These are phyloP conservation scores for Xanthoceras sorbifolium DNA, from an alignment of 345 rosid species.

Conservation along the genomic window DNA sequence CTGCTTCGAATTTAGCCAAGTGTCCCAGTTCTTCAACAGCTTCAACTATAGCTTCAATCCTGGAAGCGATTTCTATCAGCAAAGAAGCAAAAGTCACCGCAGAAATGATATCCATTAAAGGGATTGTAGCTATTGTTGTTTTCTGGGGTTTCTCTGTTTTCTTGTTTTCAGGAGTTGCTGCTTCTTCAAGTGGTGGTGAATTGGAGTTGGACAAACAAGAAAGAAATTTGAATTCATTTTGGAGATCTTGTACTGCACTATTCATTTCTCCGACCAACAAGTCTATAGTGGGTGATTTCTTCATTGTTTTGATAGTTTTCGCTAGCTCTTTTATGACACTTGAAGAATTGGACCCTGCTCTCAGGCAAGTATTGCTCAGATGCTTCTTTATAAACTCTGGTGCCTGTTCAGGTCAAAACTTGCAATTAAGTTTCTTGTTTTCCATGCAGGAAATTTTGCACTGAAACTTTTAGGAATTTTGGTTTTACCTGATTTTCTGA, in stretches of 20 bases:
- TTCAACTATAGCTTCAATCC: slow-evolving; percentile 33
- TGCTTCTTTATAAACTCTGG: slow-evolving; percentile 41
- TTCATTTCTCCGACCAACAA: slow-evolving; percentile 41
- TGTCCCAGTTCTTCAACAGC: slow-evolving; percentile 38
- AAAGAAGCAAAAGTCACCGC: slow-evolving; percentile 37
- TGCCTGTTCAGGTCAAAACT: slow-evolving; percentile 27
- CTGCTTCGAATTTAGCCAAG: slow-evolving; percentile 33
- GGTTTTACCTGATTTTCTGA: slow-evolving; percentile 37
- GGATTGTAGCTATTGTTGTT: slow-evolving; percentile 8
- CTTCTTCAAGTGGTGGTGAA: background rate
- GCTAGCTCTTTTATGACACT: slow-evolving; percentile 37
- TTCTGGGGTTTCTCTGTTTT: slow-evolving; percentile 2
- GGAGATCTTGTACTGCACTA: slow-evolving; percentile 35
- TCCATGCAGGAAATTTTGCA: background rate
- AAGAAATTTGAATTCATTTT: slow-evolving; percentile 31
- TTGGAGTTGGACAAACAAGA: slow-evolving; percentile 15
- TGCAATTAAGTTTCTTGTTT: background rate
- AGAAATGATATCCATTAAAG: slow-evolving; percentile 39
- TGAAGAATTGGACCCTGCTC: slow-evolving; percentile 39
- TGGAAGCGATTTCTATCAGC: slow-evolving; percentile 37
- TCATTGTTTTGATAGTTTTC: slow-evolving; percentile 35
- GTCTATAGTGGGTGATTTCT: slow-evolving; percentile 30
- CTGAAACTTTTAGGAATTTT: background rate
- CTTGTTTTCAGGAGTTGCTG: slow-evolving; percentile 7
- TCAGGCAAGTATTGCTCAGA: slow-evolving; percentile 32